Percentiles rank a stretch among this genome's conserved stretches.
Evolutionary conservation across 768 basidiomycete genomes (phyloP).

Genomic region (Zangia roseola): DNA sequence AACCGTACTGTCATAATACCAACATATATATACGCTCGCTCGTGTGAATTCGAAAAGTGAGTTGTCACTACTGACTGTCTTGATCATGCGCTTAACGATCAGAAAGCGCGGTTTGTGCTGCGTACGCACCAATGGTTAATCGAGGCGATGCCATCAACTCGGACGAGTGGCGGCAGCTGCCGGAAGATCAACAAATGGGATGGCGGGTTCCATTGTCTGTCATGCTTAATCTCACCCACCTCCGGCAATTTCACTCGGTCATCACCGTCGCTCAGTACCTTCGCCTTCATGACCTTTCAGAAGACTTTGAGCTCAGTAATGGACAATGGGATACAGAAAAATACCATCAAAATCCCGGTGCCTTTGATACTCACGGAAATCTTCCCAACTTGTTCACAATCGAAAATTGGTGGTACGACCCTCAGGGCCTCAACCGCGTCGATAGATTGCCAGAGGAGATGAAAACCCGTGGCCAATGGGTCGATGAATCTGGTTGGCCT

Average conservation of each 20-base stretch:
- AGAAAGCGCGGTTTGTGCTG: slow-evolving; percentile 35
- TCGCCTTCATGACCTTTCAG: slow-evolving; percentile 37
- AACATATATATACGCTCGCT: slow-evolving; percentile 45
- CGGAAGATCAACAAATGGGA: slow-evolving; percentile 36
- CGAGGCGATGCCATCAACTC: slow-evolving; percentile 42
- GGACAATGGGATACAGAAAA: slow-evolving; percentile 38
- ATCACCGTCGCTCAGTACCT: slow-evolving; percentile 44
- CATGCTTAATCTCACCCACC: slow-evolving; percentile 44
- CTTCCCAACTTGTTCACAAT: slow-evolving; percentile 34
- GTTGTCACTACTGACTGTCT: background rate
- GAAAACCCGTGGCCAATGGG: slow-evolving; percentile 33
- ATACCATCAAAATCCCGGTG: slow-evolving; percentile 33
- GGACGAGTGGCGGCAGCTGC: slow-evolving; percentile 41
- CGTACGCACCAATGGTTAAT: slow-evolving; percentile 45
- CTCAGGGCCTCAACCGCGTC: slow-evolving; percentile 35
- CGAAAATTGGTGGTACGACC: slow-evolving; percentile 43
- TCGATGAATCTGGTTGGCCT: slow-evolving; percentile 24
- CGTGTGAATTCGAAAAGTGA: slow-evolving; percentile 37
- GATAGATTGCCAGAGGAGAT: slow-evolving; percentile 35
- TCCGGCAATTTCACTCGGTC: slow-evolving; percentile 38
- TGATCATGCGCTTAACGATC: background rate
- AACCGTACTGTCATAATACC: slow-evolving; percentile 45
- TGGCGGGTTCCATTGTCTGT: slow-evolving; percentile 36
- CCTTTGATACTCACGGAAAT: slow-evolving; percentile 21
- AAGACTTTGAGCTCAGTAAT: slow-evolving; percentile 34